These are phyloP conservation scores for Corymbia citriodora DNA, from an alignment of 441 rosid genomes.

Conservation along the genomic window DNA sequence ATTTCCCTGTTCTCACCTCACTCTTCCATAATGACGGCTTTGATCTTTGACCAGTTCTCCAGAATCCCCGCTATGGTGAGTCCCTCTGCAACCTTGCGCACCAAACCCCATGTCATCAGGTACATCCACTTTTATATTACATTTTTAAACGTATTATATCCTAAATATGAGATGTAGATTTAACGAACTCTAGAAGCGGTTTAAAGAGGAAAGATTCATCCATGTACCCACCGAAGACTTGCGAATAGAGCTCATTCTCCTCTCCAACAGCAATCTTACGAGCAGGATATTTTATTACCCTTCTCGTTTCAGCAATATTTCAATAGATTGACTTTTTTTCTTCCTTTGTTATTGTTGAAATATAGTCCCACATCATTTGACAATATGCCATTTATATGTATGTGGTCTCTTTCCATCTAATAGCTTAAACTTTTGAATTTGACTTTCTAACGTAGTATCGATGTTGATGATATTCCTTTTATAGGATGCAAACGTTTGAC, in stretches of 20 bases:
- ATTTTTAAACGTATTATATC: too few relatives aligned
- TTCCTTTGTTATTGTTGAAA: background rate
- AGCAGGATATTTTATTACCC: slow-evolving; percentile 42
- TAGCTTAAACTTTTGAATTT: background rate
- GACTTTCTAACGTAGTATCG: background rate
- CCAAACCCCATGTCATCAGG: slow-evolving; percentile 17
- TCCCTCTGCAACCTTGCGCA: slow-evolving; percentile 70
- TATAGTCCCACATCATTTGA: background rate
- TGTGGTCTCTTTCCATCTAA: background rate
- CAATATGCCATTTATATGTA: background rate
- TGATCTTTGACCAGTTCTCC: slow-evolving; percentile 73
- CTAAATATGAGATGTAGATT: too few relatives aligned
- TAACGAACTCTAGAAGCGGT: background rate
- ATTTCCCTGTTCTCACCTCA: slow-evolving; percentile 66
- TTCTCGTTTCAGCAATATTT: background rate
- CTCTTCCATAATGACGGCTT: slow-evolving; percentile 73
- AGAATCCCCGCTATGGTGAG: slow-evolving; percentile 61
- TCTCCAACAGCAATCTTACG: slow-evolving; percentile 74
- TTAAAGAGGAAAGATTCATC: background rate
- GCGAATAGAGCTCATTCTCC: slow-evolving; percentile 46
- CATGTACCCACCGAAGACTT: slow-evolving; percentile 59
- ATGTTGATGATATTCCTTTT: background rate
- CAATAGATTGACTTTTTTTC: background rate
- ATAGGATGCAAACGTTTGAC: background rate
- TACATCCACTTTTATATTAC: background rate